Base-by-base conservation (phyloP, 495 filamentous ascomycete genomes). In the Hypoxylon subgilvum region DNA sequence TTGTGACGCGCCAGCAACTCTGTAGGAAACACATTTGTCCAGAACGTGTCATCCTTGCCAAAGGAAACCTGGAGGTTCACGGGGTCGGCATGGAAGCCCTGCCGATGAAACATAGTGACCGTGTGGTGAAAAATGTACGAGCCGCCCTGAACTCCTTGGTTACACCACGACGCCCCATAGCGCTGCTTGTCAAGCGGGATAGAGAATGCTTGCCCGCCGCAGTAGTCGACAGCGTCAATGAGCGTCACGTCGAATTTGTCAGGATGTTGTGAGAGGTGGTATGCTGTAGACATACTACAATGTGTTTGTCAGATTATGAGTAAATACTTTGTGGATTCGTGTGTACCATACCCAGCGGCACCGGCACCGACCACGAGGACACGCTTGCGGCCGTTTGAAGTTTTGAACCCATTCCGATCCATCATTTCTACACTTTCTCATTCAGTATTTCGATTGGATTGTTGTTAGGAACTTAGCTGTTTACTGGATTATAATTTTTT, bases 71-170 rank as follows among this genome's bases (percentile, higher is more conserved):
- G 89, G 21, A 95, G 80, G 51, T 86, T 80, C 25, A 95, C 88
- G 2, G 83, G 81, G 42, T 88, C 82, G 2, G 88, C 82, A 41
- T 82, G 77, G 68, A 87, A 81, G 0, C 84, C 84, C 52, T 92
- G 87, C 25, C 76, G 77, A 17, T 78, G 77, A 67, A 93, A 91
- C 79, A 90, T 90, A 41, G 84, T 86, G 69, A 91, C 81, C 4
- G 89, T 93, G 65, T 93, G 89, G 62, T 89, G 86, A 75, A 92
- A 95, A 48, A 88, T 88, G 62, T 80, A 69, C 14, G 87, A 89
- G 3, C 89, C 90, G 2, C 90, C 89, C 63, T 95, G 90, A 1
- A 95, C 90, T 9, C 90, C 90, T 57, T 95, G 83, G 62, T 95
- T 95, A 61, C 92, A 79, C 90, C 88, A 92, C 22, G 78, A 78